Percentiles rank a stretch among this genome's conserved stretches.
These are phyloP conservation scores for Globisporangium viniferum DNA, from an alignment of 352 stramenopile species.

Conservation along the genomic window DNA sequence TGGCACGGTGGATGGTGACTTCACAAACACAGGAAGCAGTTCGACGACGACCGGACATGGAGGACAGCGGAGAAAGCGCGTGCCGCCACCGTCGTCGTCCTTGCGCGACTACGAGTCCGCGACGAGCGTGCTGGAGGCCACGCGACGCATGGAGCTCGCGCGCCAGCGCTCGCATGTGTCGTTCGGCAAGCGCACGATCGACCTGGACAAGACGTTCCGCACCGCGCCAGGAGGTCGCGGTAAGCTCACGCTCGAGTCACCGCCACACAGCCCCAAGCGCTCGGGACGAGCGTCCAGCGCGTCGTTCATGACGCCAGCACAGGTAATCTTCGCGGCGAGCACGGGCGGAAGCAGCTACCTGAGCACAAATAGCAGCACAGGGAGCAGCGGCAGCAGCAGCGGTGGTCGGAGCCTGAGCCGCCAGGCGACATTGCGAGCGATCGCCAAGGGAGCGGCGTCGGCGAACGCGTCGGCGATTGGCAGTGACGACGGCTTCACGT, in stretches of 20 bases:
- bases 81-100: slow-evolving; percentile 8
- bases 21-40: not conserved
- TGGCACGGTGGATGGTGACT: not conserved
- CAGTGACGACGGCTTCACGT: slow-evolving; percentile 16
- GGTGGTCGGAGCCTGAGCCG: slow-evolving; percentile 11
- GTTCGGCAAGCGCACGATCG: slow-evolving; percentile 48
- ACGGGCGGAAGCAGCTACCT: slow-evolving; percentile 18
- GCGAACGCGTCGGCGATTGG: slow-evolving; percentile 16
- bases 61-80: slow-evolving; percentile 9
- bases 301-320: slow-evolving; percentile 29
- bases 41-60: not conserved
- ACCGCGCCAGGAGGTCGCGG: slow-evolving; percentile 44
- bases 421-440: slow-evolving; percentile 20
- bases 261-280: slow-evolving; percentile 9
- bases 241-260: slow-evolving; percentile 35
- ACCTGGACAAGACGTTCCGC: slow-evolving; percentile 48
- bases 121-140: slow-evolving; percentile 35
- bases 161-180: slow-evolving; percentile 46
- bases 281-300: slow-evolving; percentile 16
- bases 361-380: slow-evolving; percentile 14
- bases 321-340: slow-evolving; percentile 19
- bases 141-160: slow-evolving; percentile 42
- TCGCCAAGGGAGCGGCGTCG: slow-evolving; percentile 22
- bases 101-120: slow-evolving; percentile 46
- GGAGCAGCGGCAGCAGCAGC: slow-evolving; percentile 9